Evolutionary conservation across 768 basidiomycete species (phyloP).

Genomic region (Chalciporus sphaerocephalus): DNA sequence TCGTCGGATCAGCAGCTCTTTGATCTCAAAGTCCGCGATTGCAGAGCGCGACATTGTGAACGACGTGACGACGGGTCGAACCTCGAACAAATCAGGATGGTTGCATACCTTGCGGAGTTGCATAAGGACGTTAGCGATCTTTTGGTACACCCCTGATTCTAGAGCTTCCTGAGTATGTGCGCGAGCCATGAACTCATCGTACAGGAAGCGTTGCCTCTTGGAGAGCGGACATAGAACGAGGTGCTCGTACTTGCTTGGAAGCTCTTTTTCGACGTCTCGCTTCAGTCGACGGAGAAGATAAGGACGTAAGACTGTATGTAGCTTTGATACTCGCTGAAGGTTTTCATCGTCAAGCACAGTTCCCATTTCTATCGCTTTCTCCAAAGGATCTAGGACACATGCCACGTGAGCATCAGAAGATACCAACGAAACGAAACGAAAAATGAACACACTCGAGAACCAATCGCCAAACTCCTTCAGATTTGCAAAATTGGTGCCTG

Average conservation of each 20-base stretch:
- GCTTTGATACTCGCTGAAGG: constrained; percentile 74
- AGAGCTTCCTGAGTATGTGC: constrained; percentile 79
- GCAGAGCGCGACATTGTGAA: constrained; percentile 74
- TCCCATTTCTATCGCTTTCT: constrained; percentile 89
- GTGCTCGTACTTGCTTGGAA: constrained; percentile 93
- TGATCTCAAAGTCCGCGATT: constrained; percentile 75
- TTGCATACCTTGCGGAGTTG: constrained; percentile 96
- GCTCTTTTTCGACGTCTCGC: constrained; percentile 92
- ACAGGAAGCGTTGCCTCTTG: constrained; percentile 90
- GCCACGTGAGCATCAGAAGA: neutral
- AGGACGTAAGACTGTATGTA: constrained; percentile 94
- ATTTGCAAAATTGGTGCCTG: constrained; percentile 83
- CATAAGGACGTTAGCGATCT: constrained; percentile 94
- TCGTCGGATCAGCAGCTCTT: constrained; percentile 82
- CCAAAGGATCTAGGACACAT: constrained; percentile 72
- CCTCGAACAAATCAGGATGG: constrained; percentile 89
- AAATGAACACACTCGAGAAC: constrained; percentile 80
- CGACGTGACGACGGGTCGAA: constrained; percentile 76
- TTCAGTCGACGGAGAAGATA: constrained; percentile 95
- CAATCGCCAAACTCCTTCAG: constrained; percentile 92
- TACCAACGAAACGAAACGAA: neutral
- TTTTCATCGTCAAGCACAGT: constrained; percentile 75
- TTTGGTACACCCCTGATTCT: constrained; percentile 80
- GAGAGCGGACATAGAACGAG: constrained; percentile 83
- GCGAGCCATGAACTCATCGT: constrained; percentile 94